phyloP scores from a whole-genome alignment of 2,329 filamentous ascomycete genomes.

The Phaeosphaeriaceae sp. region DNA sequence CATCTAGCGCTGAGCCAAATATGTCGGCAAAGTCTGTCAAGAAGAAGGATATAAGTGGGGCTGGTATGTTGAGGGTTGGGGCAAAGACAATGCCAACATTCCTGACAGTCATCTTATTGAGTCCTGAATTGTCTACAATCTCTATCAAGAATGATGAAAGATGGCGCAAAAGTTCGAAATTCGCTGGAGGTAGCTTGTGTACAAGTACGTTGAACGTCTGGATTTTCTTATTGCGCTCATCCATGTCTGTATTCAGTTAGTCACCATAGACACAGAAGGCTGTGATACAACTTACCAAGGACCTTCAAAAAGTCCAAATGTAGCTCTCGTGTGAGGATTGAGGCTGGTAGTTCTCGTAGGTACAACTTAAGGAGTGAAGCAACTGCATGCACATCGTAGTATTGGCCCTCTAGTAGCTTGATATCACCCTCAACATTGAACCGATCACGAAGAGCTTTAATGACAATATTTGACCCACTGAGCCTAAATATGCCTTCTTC shows the following conservation, averaged over 20 bases:
- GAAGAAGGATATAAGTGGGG: conserved; percentile 91
- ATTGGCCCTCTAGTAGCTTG: conserved; percentile 83
- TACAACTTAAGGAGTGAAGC: conserved; percentile 94
- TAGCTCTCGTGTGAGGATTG: conserved; percentile 87
- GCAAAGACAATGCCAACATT: conserved; percentile 98
- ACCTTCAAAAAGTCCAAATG: conserved; percentile 87
- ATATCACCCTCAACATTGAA: conserved; percentile 95
- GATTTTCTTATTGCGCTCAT: conserved; percentile 77
- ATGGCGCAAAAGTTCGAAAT: conserved; percentile 81
- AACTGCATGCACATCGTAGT: conserved; percentile 95
- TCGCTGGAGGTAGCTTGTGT: conserved; percentile 77
- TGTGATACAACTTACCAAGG: conserved; percentile 58
- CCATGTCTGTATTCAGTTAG: conserved; percentile 64
- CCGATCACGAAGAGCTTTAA: conserved; percentile 86
- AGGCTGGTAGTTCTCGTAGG: conserved; percentile 87
- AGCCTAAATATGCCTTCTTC: conserved; percentile 97
- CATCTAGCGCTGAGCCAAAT: conserved; percentile 75
- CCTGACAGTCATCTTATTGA: conserved; percentile 98
- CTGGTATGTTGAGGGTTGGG: conserved; percentile 93
- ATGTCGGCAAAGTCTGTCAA: conserved; percentile 88
- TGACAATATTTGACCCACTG: conserved; percentile 94
- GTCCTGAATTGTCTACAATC: conserved; percentile 86
- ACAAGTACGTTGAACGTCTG: conserved; percentile 77
- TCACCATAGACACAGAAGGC: neutral
- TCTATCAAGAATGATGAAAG: conserved; percentile 87